Conservation (phyloP, 371 early-diverging fungal genomes). For the Polyrhizophydium stewartii region DNA sequence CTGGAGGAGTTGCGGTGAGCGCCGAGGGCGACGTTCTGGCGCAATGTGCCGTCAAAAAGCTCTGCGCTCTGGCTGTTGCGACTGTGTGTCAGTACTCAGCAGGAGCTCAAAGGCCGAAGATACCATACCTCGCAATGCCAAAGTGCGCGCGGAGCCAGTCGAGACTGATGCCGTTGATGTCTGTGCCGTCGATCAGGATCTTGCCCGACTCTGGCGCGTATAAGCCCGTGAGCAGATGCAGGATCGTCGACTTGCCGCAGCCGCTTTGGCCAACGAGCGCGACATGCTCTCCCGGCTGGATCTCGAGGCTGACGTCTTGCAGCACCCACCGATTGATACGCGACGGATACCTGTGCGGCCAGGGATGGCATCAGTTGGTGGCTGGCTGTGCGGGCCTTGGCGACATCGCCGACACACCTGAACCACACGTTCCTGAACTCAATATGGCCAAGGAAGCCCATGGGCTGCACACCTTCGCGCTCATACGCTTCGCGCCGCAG, state of each 20-base stretch:
- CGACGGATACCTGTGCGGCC: not conserved
- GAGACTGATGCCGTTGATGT: slow-evolving; percentile 58
- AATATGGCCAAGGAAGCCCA: slow-evolving; percentile 4
- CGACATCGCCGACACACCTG: too few relatives aligned
- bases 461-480: not conserved
- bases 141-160: slow-evolving; percentile 65
- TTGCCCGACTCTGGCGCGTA: slow-evolving; percentile 53
- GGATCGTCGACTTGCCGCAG: slow-evolving; percentile 49
- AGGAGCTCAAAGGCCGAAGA: not conserved
- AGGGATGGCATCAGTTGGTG: too few relatives aligned
- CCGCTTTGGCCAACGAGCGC: slow-evolving; percentile 52
- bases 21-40: slow-evolving; percentile 12
- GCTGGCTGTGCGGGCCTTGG: slow-evolving; percentile 5
- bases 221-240: slow-evolving; percentile 57
- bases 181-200: slow-evolving; percentile 45
- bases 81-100: not conserved
- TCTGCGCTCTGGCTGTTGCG: slow-evolving; percentile 4
- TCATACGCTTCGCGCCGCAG: too few relatives aligned
- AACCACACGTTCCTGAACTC: slow-evolving; percentile 10
- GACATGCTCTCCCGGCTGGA: slow-evolving; percentile 24
- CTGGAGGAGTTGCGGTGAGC: not conserved
- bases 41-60: slow-evolving; percentile 9
- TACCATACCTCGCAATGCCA: slow-evolving; percentile 55
- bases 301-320: slow-evolving; percentile 5
- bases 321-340: slow-evolving; percentile 7